phyloP scores from a whole-genome alignment of 306 rosid species.

The Quercus berberidifolia region DNA sequence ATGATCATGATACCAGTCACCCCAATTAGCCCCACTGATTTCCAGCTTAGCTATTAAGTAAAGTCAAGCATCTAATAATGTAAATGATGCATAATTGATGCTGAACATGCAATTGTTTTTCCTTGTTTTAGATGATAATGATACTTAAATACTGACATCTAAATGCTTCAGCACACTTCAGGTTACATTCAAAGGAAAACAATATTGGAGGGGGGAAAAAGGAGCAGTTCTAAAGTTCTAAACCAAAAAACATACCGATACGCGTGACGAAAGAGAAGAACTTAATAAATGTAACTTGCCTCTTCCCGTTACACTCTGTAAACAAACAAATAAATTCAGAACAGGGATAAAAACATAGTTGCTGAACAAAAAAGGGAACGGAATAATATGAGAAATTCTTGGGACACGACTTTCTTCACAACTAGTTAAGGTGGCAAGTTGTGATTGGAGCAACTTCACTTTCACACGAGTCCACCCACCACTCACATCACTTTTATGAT shows the following conservation, averaged over 20 bases:
- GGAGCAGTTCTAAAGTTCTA: constrained; percentile 6
- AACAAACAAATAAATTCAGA: constrained; percentile 23
- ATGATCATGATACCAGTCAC: neutral
- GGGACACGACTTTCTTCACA: no score
- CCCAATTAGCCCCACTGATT: neutral
- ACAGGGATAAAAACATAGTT: constrained; percentile 9
- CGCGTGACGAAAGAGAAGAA: constrained; percentile 35
- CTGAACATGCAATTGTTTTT: neutral
- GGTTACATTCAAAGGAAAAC: neutral
- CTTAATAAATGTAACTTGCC: constrained; percentile 31
- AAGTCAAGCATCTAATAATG: neutral
- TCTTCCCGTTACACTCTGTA: constrained; percentile 44
- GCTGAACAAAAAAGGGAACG: neutral
- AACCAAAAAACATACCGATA: constrained; percentile 38
- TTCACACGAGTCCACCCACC: no score
- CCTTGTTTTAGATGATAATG: neutral
- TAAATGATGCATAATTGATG: neutral
- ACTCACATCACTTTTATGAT: no score
- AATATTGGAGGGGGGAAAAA: neutral
- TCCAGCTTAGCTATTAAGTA: neutral
- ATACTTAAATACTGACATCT: neutral
- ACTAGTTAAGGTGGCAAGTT: no score
- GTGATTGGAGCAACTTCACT: no score
- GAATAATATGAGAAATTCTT: no score
- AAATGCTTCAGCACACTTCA: neutral